A percentile compares a stretch with the other conserved stretches of the same genome.
phyloP scores from a whole-genome alignment of 176 grass and related monocot species.

The sorghum (Sorghum bicolor) region DNA sequence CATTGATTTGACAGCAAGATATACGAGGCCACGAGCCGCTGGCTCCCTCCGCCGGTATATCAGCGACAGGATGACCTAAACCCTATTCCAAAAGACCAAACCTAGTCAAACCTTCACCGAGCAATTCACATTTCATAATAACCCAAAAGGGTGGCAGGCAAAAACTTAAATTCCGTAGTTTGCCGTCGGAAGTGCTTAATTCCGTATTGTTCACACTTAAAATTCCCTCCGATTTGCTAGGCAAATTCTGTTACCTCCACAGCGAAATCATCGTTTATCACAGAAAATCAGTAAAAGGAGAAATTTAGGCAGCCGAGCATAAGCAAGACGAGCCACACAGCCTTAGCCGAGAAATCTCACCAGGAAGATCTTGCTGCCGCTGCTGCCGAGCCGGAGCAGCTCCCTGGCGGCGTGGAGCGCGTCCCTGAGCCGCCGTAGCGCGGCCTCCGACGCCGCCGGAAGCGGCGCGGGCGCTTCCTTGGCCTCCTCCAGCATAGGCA shows the following conservation, averaged over 20 bases:
- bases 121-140: background rate
- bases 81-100: constrained; percentile 9
- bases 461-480: constrained; percentile 60
- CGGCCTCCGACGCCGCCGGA: constrained; percentile 26
- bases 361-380: constrained; percentile 95
- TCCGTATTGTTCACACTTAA: background rate
- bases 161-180: background rate
- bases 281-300: background rate
- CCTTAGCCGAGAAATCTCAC: constrained; percentile 41
- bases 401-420: constrained; percentile 60
- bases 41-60: too few relatives aligned
- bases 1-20: constrained; percentile 45
- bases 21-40: too few relatives aligned
- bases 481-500: constrained; percentile 92
- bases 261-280: background rate
- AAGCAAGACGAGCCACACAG: background rate
- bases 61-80: too few relatives aligned
- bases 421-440: constrained; percentile 46
- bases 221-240: background rate
- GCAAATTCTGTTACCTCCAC: constrained; percentile 3
- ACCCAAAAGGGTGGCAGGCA: background rate
- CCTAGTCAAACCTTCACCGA: constrained; percentile 14
- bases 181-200: background rate
- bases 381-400: constrained; percentile 65
- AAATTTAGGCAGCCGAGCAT: background rate